A percentile compares a stretch with the other conserved stretches of the same genome.
Evolutionary conservation across 805 yeast species (phyloP).

Genomic region (Starmerella roubikii): DNA sequence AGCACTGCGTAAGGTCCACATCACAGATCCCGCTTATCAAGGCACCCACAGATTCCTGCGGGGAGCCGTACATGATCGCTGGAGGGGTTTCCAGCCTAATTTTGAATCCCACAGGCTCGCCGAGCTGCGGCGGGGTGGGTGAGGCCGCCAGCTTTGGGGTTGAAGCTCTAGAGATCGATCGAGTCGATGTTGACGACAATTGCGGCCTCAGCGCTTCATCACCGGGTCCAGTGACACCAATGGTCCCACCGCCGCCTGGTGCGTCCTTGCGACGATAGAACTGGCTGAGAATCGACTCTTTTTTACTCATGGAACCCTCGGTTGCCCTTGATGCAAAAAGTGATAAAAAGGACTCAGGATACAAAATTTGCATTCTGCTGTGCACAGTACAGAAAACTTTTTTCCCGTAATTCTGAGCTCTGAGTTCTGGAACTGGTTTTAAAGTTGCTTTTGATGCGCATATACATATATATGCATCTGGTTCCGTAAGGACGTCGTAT

Average conservation of each 20-base stretch:
- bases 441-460: too few species aligned
- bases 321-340: too few species aligned
- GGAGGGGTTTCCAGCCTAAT: constrained; percentile 74
- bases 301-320: too few species aligned
- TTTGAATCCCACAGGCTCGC: constrained; percentile 10
- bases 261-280: constrained; percentile 8
- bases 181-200: constrained; percentile 1
- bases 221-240: too few species aligned
- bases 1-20: constrained; percentile 34
- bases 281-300: constrained; percentile 11
- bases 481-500: too few species aligned
- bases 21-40: constrained; percentile 66
- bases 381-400: too few species aligned
- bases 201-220: constrained; percentile 7
- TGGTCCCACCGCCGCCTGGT: too few species aligned
- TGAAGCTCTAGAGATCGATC: not conserved
- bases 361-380: too few species aligned
- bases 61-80: constrained; percentile 65
- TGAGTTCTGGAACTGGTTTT: too few species aligned
- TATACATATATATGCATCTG: too few species aligned
- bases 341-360: too few species aligned
- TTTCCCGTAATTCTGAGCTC: too few species aligned
- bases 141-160: not conserved
- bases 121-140: not conserved
- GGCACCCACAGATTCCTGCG: constrained; percentile 71